Conservation (phyloP, 1,284 basidiomycete species). For the Tylopilus sp. region DNA sequence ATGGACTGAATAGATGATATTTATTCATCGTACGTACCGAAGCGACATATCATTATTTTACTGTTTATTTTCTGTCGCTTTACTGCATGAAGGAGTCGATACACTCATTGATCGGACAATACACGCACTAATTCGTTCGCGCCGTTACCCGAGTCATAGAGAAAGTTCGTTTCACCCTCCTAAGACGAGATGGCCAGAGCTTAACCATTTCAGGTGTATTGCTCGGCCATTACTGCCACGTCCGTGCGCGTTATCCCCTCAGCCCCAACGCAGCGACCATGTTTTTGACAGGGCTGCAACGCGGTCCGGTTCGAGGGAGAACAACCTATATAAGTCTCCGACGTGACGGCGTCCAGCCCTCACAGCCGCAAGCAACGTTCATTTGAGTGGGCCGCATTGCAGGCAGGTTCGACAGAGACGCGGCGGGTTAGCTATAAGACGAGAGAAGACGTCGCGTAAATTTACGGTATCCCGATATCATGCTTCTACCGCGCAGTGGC, state of each 20-base stretch:
- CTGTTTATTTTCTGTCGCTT: slow-evolving; percentile 9
- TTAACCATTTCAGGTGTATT: slow-evolving; percentile 5
- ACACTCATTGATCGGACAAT: not conserved
- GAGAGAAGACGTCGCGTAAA: slow-evolving; percentile 24
- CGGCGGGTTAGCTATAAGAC: not conserved
- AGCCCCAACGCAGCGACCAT: not conserved
- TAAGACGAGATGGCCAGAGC: not conserved
- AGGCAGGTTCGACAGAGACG: slow-evolving; percentile 14
- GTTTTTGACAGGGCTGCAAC: slow-evolving; percentile 3
- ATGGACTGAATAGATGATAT: slow-evolving; percentile 13
- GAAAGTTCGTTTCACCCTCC: not conserved
- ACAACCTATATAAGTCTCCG: slow-evolving; percentile 1
- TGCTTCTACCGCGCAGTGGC: slow-evolving; percentile 31
- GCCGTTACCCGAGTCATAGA: slow-evolving; percentile 1
- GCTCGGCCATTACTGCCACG: slow-evolving; percentile 11
- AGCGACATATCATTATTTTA: slow-evolving; percentile 10
- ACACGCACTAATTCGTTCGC: not conserved
- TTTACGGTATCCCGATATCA: slow-evolving; percentile 30
- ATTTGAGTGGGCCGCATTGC: slow-evolving; percentile 15
- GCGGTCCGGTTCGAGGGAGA: slow-evolving; percentile 11
- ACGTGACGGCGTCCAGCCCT: slow-evolving; percentile 7
- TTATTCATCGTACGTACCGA: slow-evolving; percentile 18
- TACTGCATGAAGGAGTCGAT: not conserved
- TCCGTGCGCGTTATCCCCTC: slow-evolving; percentile 25
- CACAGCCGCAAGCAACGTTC: slow-evolving; percentile 20